Base-by-base conservation (phyloP, 331 rosid species). In the Acacia concinna region DNA sequence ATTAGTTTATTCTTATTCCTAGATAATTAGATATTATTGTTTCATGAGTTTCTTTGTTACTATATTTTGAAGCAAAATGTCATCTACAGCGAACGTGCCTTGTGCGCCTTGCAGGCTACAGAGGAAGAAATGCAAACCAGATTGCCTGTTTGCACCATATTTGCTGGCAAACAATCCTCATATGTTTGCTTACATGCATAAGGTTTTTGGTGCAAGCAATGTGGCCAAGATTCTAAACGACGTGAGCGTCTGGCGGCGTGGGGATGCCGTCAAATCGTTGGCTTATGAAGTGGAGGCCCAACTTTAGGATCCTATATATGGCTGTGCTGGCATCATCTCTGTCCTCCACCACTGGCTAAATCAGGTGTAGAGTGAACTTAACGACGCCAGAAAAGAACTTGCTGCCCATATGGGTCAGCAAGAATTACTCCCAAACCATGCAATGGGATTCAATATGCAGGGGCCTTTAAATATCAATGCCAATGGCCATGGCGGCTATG, bases 181-280 rank as follows among this genome's bases (percentile, higher is more conserved):
- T 34, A 88, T 81, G 60, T 90, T 88, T 31, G 73, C 85, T 12
- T 81, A 75, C n/a, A 91, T 90, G 8, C 91, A 88, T 85, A 88
- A 85, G 83, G 83, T 90, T 23, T 90, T 90, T 27, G 94, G 94
- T 1, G 92, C 89, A 6, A 86, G 92, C 79, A 90, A 90, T 68
- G 91, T 90, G 30, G 81, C 86, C 6, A 90, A 88, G 88, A 86
- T 90, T 3, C 88, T 90, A 6, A 88, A 83, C 47, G 91, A 90
- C 11, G 84, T 90, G 54, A 84, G 76, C n/a, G 85, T 86, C 8
- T 88, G 68, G 44, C 90, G 88, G 74, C 75, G 91, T 1, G 87
- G 78, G 68, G 92, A 85, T 23, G 86, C 92, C 31, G 90, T 88
- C 27, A 62, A 13, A 6, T 73, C 87, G 6, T 41, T 86, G 17